Conservation (phyloP, 2,329 filamentous ascomycete genomes). For the Aspergillus aculeatus region DNA sequence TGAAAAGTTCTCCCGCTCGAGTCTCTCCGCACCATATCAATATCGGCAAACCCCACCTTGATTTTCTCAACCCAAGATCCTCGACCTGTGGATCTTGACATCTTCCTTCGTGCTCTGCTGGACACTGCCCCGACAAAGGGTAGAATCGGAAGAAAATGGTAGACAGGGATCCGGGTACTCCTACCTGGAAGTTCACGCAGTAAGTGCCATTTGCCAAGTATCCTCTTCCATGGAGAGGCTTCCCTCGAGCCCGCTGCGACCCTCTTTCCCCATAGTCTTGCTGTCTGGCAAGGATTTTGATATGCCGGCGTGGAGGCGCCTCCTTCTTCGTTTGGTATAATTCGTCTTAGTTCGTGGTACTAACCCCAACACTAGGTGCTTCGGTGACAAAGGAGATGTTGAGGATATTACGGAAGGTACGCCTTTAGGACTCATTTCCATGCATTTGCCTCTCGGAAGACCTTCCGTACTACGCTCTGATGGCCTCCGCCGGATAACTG, state of each 20-base stretch:
- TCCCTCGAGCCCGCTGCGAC: not conserved
- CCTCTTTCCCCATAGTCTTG: not conserved
- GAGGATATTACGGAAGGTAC: constrained; percentile 97
- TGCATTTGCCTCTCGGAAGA: not conserved
- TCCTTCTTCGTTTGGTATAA: not conserved
- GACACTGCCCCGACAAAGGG: constrained; percentile 27
- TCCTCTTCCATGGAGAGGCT: not conserved
- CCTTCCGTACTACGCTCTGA: not conserved
- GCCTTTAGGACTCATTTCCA: constrained; percentile 13
- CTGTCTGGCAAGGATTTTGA: not conserved
- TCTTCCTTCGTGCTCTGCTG: constrained; percentile 6
- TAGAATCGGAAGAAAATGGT: constrained; percentile 70
- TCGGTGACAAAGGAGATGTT: constrained; percentile 98
- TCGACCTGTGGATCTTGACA: constrained; percentile 16
- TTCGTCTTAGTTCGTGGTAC: constrained; percentile 2
- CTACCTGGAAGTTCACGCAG: constrained; percentile 99
- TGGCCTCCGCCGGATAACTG: not conserved
- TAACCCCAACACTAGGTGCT: constrained; percentile 67
- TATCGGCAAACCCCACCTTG: constrained; percentile 20
- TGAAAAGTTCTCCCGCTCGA: constrained; percentile 7
- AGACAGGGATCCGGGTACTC: constrained; percentile 89
- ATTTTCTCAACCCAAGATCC: constrained; percentile 8
- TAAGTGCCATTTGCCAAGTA: constrained; percentile 54
- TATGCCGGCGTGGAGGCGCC: not conserved
- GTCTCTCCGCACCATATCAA: constrained; percentile 11